Evolutionary conservation across 495 filamentous ascomycete genomes (phyloP), one percentile per base, ranked within the genome.

Genomic region (Aspergillus biplanus): DNA sequence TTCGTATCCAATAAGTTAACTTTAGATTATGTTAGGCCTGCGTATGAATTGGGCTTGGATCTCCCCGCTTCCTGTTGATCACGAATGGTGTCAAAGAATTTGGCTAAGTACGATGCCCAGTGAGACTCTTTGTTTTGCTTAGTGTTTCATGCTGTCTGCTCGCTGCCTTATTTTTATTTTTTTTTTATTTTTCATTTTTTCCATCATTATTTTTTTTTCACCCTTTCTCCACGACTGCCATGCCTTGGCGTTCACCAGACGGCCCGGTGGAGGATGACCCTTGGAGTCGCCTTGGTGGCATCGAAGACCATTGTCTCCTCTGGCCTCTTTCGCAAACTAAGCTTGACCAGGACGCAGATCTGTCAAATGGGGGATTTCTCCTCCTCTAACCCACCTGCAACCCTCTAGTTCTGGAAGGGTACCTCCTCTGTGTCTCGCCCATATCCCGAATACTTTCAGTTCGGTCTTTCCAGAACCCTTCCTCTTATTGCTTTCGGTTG

Each of bases 341-440:
- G 69, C 69, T 68, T 68, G 69, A 63, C 64, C 64, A 63, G 65
- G 66, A 66, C 62, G 64, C 69, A 63, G 66, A 68, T 71, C 64
- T 60, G 66, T 68, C 69, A 65, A 71, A 67, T 71, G 59, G 62
- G 66, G 55, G 62, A 65, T 65, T 66, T 65, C 46, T 63, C 52
- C 65, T 11, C 52, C 52, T 44, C 58, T 65, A 60, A 64, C 62
- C 67, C 64, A 66, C 64, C 64, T 69, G 64, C 64, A 66, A 52
- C 61, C 58, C 60, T 61, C 67, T 69, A 18, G 47, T 66, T 66
- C 61, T 61, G 67, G 55, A 46, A 33, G 59, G 63, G 65, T 66
- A 66, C 64, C 53, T 63, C 60, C 59, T 61, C 52, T 37, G 59
- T 65, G 56, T 62, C 66, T 68, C 58, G 59, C 44, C 57, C 33